A percentile compares a stretch with the other conserved stretches of the same genome.
Conservation (phyloP, 148 eudicot species). For the Euryodendron excelsum region DNA sequence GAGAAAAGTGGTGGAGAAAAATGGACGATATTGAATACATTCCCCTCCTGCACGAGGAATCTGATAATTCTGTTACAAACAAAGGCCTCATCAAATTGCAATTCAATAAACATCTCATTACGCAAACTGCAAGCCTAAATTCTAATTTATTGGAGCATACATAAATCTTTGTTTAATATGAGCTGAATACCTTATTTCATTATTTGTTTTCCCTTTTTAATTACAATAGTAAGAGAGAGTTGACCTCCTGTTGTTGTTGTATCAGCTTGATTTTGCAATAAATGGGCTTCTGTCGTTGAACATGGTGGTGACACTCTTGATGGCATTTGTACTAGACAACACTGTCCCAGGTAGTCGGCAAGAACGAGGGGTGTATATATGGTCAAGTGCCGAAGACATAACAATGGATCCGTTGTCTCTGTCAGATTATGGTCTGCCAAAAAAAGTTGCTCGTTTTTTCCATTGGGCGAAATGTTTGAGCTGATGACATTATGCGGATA, state of each 20-base stretch:
- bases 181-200: not conserved
- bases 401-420: conserved; percentile 46
- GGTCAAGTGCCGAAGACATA: conserved; percentile 75
- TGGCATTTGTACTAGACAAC: conserved; percentile 83
- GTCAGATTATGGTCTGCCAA: conserved; percentile 61
- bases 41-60: not conserved
- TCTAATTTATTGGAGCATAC: not conserved
- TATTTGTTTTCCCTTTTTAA: not conserved
- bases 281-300: conserved; percentile 81
- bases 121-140: too few species aligned
- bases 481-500: conserved; percentile 11
- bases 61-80: not conserved
- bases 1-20: not conserved
- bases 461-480: conserved; percentile 72
- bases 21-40: not conserved
- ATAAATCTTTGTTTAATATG: not conserved
- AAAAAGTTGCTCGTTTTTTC: conserved; percentile 43
- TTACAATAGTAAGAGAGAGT: not conserved
- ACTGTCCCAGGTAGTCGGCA: conserved; percentile 81
- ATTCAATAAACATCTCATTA: not conserved
- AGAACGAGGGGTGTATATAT: conserved; percentile 74
- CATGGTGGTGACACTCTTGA: conserved; percentile 84
- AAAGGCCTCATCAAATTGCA: not conserved
- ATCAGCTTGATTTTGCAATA: conserved; percentile 81
- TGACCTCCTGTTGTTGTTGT: not conserved